Conservation (phyloP, 148 eudicot genomes). For the Rhododendron ovatum region DNA sequence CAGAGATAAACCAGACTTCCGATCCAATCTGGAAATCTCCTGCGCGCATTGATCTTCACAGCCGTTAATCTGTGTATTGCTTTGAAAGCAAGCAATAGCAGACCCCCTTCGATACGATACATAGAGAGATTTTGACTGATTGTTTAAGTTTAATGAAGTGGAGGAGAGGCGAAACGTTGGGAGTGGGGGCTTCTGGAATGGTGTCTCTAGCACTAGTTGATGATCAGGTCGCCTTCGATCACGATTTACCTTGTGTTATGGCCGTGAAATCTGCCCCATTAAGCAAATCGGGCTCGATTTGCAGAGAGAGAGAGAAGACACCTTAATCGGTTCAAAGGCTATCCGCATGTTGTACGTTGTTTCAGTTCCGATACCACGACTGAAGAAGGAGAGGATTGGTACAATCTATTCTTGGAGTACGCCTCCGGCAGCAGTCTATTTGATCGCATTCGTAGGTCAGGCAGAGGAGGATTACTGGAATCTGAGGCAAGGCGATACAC, state of each 20-base stretch:
- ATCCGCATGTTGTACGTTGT: conserved; percentile 5
- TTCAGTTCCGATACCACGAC: neutral
- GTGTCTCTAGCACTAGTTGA: neutral
- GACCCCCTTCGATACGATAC: no score
- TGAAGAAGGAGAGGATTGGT: neutral
- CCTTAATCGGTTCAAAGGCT: neutral
- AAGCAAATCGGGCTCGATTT: neutral
- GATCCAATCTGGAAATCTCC: neutral
- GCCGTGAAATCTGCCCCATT: conserved; percentile 8
- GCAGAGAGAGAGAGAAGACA: neutral
- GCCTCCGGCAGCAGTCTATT: conserved; percentile 12
- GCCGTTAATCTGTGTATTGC: no score
- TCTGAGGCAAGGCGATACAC: neutral
- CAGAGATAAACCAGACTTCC: neutral
- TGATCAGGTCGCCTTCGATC: neutral
- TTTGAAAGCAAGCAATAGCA: no score
- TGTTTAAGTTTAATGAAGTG: neutral
- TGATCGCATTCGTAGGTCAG: neutral
- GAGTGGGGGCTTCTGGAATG: neutral
- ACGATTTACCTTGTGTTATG: neutral
- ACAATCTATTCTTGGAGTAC: conserved; percentile 16
- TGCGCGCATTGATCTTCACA: no score
- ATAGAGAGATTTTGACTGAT: neutral
- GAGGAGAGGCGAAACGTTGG: neutral
- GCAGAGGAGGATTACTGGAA: conserved; percentile 5